A percentile compares a stretch with the other conserved stretches of the same genome.
Evolutionary conservation across 2,329 filamentous ascomycete species (phyloP).

Genomic region (Colletotrichum somersetense): DNA sequence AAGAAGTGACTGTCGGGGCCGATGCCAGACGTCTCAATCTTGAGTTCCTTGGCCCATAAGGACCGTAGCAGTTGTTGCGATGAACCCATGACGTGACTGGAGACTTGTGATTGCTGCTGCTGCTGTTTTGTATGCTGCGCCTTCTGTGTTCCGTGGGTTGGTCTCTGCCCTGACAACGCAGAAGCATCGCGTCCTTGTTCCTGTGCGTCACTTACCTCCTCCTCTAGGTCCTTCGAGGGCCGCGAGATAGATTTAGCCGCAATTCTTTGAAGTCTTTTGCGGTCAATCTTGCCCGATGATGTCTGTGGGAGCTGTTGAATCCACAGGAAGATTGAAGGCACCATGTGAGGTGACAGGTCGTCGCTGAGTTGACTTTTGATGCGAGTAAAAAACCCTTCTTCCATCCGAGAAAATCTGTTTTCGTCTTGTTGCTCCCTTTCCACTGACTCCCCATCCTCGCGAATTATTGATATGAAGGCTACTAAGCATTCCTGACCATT

Average conservation of each 20-base stretch:
- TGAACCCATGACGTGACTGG: background rate
- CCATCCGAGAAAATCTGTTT: too few relatives aligned
- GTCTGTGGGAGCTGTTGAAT: background rate
- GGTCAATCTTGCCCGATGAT: slow-evolving; percentile 5
- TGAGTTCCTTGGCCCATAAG: background rate
- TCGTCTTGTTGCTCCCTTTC: too few relatives aligned
- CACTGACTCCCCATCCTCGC: too few relatives aligned
- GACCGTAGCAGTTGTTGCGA: background rate
- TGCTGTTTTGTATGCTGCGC: background rate
- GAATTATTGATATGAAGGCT: background rate
- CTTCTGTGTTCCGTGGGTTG: too few relatives aligned
- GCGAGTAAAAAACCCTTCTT: background rate
- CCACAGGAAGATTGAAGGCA: background rate
- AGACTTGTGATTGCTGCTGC: background rate
- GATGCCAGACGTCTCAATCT: background rate
- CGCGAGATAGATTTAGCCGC: too few relatives aligned
- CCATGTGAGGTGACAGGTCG: slow-evolving; percentile 6
- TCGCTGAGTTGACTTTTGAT: background rate
- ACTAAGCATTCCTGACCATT: background rate
- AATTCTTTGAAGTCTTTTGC: background rate
- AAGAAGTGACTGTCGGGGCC: background rate
- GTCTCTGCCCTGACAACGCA: too few relatives aligned
- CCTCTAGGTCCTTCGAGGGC: too few relatives aligned
- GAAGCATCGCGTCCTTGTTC: too few relatives aligned
- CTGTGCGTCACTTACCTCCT: too few relatives aligned